These are phyloP conservation scores for Oryza meyeriana DNA, from an alignment of 176 grass and related monocot genomes.

Conservation along the genomic window DNA sequence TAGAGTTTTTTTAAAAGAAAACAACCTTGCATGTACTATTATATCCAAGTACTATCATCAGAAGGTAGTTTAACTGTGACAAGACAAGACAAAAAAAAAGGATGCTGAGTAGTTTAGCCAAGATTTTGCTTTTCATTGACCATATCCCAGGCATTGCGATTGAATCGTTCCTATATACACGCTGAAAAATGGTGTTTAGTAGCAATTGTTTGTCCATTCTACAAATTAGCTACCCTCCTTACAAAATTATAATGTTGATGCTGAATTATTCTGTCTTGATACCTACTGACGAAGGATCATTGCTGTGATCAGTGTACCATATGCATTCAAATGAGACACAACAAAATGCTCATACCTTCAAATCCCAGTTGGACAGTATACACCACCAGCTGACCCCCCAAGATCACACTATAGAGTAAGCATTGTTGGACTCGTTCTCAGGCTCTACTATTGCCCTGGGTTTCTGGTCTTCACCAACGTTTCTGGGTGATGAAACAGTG, in stretches of 20 bases:
- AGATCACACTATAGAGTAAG: slow-evolving; percentile 55
- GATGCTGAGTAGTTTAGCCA: background rate
- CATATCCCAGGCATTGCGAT: background rate
- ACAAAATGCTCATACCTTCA: slow-evolving; percentile 2
- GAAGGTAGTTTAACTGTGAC: background rate
- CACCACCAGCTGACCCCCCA: background rate
- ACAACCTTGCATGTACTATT: background rate
- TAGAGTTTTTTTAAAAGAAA: background rate
- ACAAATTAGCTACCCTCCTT: slow-evolving; percentile 31
- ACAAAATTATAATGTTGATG: slow-evolving; percentile 19
- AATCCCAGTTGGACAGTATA: background rate
- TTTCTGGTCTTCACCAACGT: slow-evolving; percentile 35
- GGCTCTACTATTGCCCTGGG: background rate
- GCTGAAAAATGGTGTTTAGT: slow-evolving; percentile 11
- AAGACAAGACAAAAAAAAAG: background rate
- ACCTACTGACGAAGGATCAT: background rate
- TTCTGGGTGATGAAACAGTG: slow-evolving; percentile 32
- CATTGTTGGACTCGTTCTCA: slow-evolving; percentile 31
- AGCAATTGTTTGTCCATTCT: slow-evolving; percentile 26
- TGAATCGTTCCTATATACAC: slow-evolving; percentile 11
- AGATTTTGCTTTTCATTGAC: background rate
- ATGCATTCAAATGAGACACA: slow-evolving; percentile 14
- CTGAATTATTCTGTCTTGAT: slow-evolving; percentile 30
- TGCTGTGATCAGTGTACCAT: background rate
- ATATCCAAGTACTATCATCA: background rate